A percentile compares a stretch with the other conserved stretches of the same genome.
These are phyloP conservation scores for Gossypium bickii DNA, from an alignment of 345 rosid genomes.

Conservation along the genomic window DNA sequence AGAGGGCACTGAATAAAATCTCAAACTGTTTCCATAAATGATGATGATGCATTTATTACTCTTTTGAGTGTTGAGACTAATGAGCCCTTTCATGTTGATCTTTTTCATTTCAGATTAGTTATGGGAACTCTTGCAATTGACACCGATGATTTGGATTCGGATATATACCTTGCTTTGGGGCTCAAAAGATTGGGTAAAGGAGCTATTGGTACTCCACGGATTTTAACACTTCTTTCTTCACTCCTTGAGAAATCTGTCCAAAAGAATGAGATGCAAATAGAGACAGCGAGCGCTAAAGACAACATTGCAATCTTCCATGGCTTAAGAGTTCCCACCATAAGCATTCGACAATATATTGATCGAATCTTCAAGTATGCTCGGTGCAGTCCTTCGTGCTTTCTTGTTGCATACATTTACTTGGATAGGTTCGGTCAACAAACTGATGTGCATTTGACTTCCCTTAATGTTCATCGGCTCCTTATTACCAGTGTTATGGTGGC, in stretches of 20 bases:
- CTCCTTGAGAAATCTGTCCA: conserved; percentile 60
- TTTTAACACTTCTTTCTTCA: conserved; percentile 53
- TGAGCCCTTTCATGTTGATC: conserved; percentile 14
- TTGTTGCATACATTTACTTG: conserved; percentile 67
- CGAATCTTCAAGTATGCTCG: conserved; percentile 78
- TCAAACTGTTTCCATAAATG: neutral
- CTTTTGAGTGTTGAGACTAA: neutral
- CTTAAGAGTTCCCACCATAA: conserved; percentile 52
- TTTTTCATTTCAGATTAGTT: conserved; percentile 22
- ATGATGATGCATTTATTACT: neutral
- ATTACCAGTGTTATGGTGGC: conserved; percentile 78
- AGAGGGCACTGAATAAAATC: neutral
- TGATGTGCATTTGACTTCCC: conserved; percentile 52
- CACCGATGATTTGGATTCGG: conserved; percentile 29
- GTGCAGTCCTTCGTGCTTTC: conserved; percentile 95
- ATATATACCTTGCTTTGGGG: conserved; percentile 52
- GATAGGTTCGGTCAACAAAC: conserved; percentile 50
- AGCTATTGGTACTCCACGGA: conserved; percentile 36
- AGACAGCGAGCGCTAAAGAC: conserved; percentile 30
- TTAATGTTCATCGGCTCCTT: conserved; percentile 80
- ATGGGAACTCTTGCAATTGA: conserved; percentile 51
- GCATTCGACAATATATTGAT: conserved; percentile 59
- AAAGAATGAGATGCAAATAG: conserved; percentile 35
- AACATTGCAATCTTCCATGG: conserved; percentile 58
- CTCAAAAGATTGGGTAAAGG: conserved; percentile 47